These are phyloP conservation scores for Rhodotorula sp. DNA, from an alignment of 1,284 basidiomycete genomes.

Conservation along the genomic window DNA sequence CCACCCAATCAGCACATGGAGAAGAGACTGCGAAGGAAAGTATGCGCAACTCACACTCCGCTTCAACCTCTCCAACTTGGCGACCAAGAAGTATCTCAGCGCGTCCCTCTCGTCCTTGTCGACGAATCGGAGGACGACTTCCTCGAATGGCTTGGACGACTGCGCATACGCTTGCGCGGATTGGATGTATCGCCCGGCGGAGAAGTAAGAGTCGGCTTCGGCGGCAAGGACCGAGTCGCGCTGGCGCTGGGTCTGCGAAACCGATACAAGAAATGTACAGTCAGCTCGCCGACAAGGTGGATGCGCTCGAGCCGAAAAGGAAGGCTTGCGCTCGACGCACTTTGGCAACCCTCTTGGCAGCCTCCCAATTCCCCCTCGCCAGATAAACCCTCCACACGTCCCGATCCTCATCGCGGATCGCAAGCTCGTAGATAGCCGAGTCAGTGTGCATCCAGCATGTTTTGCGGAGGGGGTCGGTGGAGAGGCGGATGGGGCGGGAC, in stretches of 20 bases:
- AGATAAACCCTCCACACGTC: constrained; percentile 94
- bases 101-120: constrained; percentile 91
- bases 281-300: neutral
- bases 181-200: constrained; percentile 77
- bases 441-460: constrained; percentile 96
- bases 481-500: constrained; percentile 70
- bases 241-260: constrained; percentile 69
- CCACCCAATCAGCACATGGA: too few species aligned
- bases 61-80: constrained; percentile 75
- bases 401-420: constrained; percentile 81
- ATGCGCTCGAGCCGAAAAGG: neutral
- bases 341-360: constrained; percentile 77
- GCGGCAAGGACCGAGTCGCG: constrained; percentile 78
- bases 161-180: constrained; percentile 90
- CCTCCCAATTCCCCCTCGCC: constrained; percentile 70
- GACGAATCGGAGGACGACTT: constrained; percentile 84
- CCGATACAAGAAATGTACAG: neutral
- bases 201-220: constrained; percentile 82
- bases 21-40: neutral
- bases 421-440: constrained; percentile 83
- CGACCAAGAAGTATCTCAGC: constrained; percentile 83
- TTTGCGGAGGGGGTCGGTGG: constrained; percentile 76
- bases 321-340: constrained; percentile 52
- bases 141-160: constrained; percentile 84
- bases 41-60: constrained; percentile 62